These are phyloP conservation scores for Hanseniaspora valbyensis DNA, from an alignment of 805 yeast genomes.

Conservation along the genomic window DNA sequence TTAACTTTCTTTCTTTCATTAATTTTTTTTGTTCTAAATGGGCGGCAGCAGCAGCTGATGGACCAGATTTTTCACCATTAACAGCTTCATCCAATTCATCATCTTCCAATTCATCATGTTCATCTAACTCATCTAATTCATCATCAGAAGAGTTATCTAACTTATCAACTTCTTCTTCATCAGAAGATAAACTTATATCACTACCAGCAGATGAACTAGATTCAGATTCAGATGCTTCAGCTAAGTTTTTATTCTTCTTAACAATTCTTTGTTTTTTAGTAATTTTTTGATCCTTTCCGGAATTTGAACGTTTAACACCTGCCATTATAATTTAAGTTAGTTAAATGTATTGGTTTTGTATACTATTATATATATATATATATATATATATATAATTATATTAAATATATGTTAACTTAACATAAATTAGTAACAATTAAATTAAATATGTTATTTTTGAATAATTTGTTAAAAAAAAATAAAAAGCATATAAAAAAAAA, in stretches of 20 bases:
- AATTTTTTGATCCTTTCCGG: constrained; percentile 15
- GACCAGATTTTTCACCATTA: constrained; percentile 23
- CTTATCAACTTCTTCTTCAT: constrained; percentile 17
- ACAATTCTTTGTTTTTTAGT: constrained; percentile 18
- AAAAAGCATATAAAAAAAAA: not conserved
- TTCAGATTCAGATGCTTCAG: constrained; percentile 17
- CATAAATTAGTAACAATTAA: too few species aligned
- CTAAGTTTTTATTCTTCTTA: constrained; percentile 27
- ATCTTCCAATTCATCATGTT: constrained; percentile 26
- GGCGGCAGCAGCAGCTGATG: constrained; percentile 27
- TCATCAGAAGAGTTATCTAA: constrained; percentile 18
- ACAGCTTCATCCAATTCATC: constrained; percentile 27
- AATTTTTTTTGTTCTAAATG: constrained; percentile 75
- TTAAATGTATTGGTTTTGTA: not conserved
- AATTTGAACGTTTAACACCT: constrained; percentile 15
- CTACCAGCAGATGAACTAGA: constrained; percentile 28
- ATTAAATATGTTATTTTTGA: not conserved
- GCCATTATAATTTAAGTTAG: too few species aligned
- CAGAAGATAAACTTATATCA: constrained; percentile 18
- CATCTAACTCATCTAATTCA: constrained; percentile 27
- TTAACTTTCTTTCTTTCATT: constrained; percentile 70
- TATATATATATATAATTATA: too few species aligned
- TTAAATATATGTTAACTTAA: too few species aligned
- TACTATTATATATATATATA: not conserved
- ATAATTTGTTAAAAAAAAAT: not conserved